Evolutionary conservation across 2,329 filamentous ascomycete species (phyloP), one percentile per base, ranked within the genome.

Genomic region (Cladosporium sp.): DNA sequence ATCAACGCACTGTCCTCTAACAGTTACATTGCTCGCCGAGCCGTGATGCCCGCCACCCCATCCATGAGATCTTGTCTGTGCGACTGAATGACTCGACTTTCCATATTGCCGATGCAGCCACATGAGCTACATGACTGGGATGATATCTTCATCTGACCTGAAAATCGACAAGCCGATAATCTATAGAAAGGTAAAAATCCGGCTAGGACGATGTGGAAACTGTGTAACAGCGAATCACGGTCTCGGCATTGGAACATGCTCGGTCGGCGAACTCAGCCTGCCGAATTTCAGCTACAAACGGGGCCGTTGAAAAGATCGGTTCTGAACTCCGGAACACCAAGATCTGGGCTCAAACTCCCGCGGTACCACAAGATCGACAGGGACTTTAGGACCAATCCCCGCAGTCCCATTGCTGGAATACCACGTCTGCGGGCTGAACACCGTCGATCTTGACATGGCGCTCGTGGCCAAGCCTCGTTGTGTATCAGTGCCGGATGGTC

Each of bases 161-260:
- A 45, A 2, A 30, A n/a, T 19, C 40, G 30, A 34, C 30, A 34
- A 34, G 30, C 30, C 11, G 30, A 34, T 3, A 12, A 12, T 12
- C 30, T 34, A 12, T 19, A 40, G 38, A 19, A 19, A 34, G 30
- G 30, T 34, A 12, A 34, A 34, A 34, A 34, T 2, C 11, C 30
- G 30, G 30, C 30, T 34, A 34, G 7, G 30, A 34, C 30, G 9
- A 34, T 9, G 30, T 20, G n/a, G 12, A 42, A 17, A 42, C 15
- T 45, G 14, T 25, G 6, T 11, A n/a, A 9, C 39, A 39, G 34
- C 54, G 54, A 56, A 56, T 47, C 54, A 56, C 54, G 34, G 54
- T 42, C 17, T 49, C 54, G 54, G 54, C 54, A 56, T 56, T 49
- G 42, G n/a, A 38, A 8, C n/a, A n/a, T 20, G 17, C n/a, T 39